Percentiles rank a stretch among this genome's conserved stretches.
These are phyloP conservation scores for Colletotrichum scovillei DNA, from an alignment of 2,329 filamentous ascomycete species.

Conservation along the genomic window DNA sequence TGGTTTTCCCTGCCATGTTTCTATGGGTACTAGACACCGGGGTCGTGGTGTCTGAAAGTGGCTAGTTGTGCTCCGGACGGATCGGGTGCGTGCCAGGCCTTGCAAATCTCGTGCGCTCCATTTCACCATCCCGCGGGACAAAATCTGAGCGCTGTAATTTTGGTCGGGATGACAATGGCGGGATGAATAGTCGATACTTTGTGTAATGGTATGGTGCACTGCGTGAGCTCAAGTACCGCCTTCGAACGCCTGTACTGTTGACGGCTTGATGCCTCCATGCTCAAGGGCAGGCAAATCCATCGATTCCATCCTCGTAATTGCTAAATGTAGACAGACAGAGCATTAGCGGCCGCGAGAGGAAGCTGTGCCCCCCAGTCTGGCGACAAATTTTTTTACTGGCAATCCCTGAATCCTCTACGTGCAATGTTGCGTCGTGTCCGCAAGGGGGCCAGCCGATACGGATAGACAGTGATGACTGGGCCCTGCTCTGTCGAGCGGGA, in stretches of 20 bases:
- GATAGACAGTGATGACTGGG: neutral
- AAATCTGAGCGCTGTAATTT: neutral
- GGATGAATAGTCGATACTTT: neutral
- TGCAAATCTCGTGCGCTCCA: conserved; percentile 3
- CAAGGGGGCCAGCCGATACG: neutral
- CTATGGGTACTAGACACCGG: neutral
- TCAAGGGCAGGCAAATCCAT: neutral
- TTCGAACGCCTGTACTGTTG: neutral
- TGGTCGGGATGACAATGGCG: neutral
- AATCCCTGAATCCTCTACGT: conserved; percentile 9
- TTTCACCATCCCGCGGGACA: conserved; percentile 3
- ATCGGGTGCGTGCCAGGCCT: conserved; percentile 14
- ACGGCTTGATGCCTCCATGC: neutral
- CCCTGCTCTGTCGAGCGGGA: too few relatives aligned
- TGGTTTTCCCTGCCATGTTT: neutral
- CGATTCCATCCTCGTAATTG: neutral
- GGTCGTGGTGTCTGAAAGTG: conserved; percentile 6
- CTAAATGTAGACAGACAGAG: neutral
- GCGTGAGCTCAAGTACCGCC: neutral
- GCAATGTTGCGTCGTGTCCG: conserved; percentile 10
- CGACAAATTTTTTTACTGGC: neutral
- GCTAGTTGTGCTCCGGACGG: conserved; percentile 13
- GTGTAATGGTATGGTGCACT: neutral
- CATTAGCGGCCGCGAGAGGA: neutral
- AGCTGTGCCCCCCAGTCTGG: neutral